A percentile compares a stretch with the other conserved stretches of the same genome.
phyloP scores from a whole-genome alignment of 2,329 filamentous ascomycete genomes.

The Teratosphaeria gauchensis region DNA sequence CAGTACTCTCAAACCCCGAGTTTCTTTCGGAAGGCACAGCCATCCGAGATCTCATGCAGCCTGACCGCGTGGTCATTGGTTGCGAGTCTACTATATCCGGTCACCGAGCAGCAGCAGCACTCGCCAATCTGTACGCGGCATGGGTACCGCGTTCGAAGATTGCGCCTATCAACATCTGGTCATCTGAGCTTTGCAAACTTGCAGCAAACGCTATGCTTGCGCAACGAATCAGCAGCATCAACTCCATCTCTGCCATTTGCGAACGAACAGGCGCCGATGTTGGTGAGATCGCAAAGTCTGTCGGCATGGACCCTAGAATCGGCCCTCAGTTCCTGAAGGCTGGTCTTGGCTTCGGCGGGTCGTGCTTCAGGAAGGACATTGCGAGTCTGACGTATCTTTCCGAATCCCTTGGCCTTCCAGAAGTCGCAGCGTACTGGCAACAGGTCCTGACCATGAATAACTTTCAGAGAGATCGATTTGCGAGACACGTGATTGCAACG shows the following conservation, averaged over 20 bases:
- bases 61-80: constrained; percentile 68
- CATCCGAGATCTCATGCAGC: constrained; percentile 57
- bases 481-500: constrained; percentile 52
- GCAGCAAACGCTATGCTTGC: constrained; percentile 71
- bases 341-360: constrained; percentile 66
- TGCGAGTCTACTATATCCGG: constrained; percentile 53
- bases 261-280: constrained; percentile 67
- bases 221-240: constrained; percentile 71
- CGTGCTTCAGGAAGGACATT: constrained; percentile 72
- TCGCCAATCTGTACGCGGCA: constrained; percentile 56
- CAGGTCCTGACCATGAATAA: constrained; percentile 66
- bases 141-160: constrained; percentile 62
- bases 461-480: constrained; percentile 60
- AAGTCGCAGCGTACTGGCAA: constrained; percentile 67
- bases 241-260: constrained; percentile 67
- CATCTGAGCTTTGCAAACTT: constrained; percentile 67
- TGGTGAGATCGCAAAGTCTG: constrained; percentile 51
- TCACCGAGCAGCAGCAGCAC: constrained; percentile 50
- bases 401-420: constrained; percentile 55
- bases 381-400: constrained; percentile 65
- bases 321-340: constrained; percentile 64
- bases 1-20: constrained; percentile 71
- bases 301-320: constrained; percentile 54
- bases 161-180: constrained; percentile 63
- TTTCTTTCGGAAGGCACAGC: constrained; percentile 70